A percentile compares a stretch with the other conserved stretches of the same genome.
Evolutionary conservation across 2,329 filamentous ascomycete genomes (phyloP).

Genomic region (Trichophyton mentagrophytes): DNA sequence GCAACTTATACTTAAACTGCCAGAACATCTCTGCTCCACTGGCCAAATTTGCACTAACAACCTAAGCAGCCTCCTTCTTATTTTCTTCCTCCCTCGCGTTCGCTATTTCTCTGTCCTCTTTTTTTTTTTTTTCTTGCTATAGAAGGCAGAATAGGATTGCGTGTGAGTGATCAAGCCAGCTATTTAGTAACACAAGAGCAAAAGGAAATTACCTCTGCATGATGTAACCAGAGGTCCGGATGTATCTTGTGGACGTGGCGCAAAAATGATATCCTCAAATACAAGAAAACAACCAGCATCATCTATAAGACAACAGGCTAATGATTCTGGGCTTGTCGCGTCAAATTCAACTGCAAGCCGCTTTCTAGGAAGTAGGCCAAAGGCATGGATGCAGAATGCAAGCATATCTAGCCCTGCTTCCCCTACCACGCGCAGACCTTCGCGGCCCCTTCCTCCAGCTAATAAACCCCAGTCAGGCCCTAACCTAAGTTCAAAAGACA

Average conservation of each 20-base stretch:
- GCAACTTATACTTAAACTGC: neutral
- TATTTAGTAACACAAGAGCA: neutral
- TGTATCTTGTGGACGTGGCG: neutral
- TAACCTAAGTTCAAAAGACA: neutral
- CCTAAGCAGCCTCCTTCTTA: neutral
- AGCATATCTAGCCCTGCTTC: neutral
- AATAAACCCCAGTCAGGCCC: neutral
- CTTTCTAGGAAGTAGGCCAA: constrained; percentile 28
- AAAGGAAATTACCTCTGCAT: neutral
- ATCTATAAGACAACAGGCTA: neutral
- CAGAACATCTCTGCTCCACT: neutral
- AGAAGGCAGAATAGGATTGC: neutral
- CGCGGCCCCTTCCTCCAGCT: neutral
- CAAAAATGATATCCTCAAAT: neutral
- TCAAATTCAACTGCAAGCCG: constrained; percentile 30
- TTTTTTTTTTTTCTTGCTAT: neutral
- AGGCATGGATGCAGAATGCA: constrained; percentile 27
- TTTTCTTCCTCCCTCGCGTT: neutral
- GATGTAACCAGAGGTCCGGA: neutral
- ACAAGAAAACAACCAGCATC: neutral
- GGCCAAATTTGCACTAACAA: neutral
- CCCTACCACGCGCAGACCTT: neutral
- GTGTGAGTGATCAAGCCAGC: neutral
- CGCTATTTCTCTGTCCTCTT: too few species aligned
- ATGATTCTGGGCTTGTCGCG: constrained; percentile 5